Conservation (phyloP, 2,329 filamentous ascomycete genomes). For the Diaporthe sp. region DNA sequence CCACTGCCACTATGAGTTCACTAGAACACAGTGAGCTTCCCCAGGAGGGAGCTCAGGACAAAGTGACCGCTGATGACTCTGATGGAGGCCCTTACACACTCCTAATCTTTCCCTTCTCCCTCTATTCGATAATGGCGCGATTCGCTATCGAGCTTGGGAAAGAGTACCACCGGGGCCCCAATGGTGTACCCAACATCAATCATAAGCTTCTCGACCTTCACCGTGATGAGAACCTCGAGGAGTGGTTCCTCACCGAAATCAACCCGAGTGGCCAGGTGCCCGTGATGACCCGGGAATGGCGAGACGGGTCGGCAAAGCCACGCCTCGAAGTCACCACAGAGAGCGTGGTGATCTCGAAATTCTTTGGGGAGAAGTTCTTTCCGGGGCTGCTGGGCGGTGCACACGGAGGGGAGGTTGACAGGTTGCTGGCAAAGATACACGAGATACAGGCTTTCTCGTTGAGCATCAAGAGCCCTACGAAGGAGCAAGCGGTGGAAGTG, state of each 20-base stretch:
- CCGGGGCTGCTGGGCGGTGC: slow-evolving; percentile 10
- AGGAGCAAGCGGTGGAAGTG: slow-evolving; percentile 34
- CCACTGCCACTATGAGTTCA: background rate
- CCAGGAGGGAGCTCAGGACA: background rate
- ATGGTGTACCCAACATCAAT: slow-evolving; percentile 11
- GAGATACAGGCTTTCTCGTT: slow-evolving; percentile 38
- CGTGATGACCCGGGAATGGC: slow-evolving; percentile 35
- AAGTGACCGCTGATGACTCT: background rate
- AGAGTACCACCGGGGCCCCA: slow-evolving; percentile 26
- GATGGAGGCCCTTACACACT: slow-evolving; percentile 36
- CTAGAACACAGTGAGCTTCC: background rate
- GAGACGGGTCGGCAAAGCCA: background rate
- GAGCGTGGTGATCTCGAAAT: slow-evolving; percentile 22
- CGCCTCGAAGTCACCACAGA: background rate
- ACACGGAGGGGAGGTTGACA: slow-evolving; percentile 26
- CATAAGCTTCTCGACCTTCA: slow-evolving; percentile 37
- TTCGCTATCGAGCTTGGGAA: slow-evolving; percentile 36
- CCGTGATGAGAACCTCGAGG: slow-evolving; percentile 35
- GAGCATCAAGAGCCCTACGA: slow-evolving; percentile 32
- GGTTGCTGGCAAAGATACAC: slow-evolving; percentile 35
- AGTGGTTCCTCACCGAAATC: slow-evolving; percentile 36
- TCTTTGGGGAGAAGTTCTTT: slow-evolving; percentile 1
- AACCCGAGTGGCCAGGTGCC: slow-evolving; percentile 41
- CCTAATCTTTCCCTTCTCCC: slow-evolving; percentile 39
- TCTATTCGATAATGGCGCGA: slow-evolving; percentile 41